Evolutionary conservation across 2,329 filamentous ascomycete species (phyloP), one percentile per base, ranked within the genome.

Genomic region (Chaetomium strumarium): DNA sequence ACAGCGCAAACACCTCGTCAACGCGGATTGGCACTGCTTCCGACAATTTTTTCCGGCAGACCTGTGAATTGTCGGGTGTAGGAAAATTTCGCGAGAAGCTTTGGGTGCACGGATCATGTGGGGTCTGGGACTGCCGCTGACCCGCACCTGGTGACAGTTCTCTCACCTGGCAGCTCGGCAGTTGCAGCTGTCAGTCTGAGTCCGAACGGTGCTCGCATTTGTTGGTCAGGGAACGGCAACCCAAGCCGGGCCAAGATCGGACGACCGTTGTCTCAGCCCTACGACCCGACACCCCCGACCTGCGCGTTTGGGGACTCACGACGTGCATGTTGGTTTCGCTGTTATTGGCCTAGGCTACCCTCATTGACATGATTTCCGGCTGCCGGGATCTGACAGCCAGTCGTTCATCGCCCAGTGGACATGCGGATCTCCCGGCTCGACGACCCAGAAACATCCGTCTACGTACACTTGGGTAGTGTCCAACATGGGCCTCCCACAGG

Each of bases 21-120:
- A 55, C 17, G 52, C 48, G 53, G 51, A 38, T 52, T 49, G 39
- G 44, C 51, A 37, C 40, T 52, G 17, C 51, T 55, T 24, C 50
- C 51, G 39, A 56, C 50, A 49, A 53, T 61, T 62, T 59, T 62
- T 44, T 31, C 55, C 24, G 37, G n/a, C 41, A 7, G 24, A 24
- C 24, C 7, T 24, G 24, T 24, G 24, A 24, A 24, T 45, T 14
- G 52, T 42, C 37, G 40, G 52, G 55, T 57, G 55, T 58, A 60
- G 50, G 55, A 63, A 63, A 59, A 61, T 62, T 63, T 62, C 60
- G 52, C 58, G 48, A 52, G 29, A 54, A 61, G 57, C 55, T 62
- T n/a, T 8, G 34, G 34, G 44, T 38, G 61, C 60, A 62, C 61
- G 56, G 52, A 19, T 55, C 60, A 61, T 51, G 55, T 55, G 54